Percentiles rank a stretch among this genome's conserved stretches.
phyloP scores from a whole-genome alignment of 441 rosid genomes.

The Capsella rubella region DNA sequence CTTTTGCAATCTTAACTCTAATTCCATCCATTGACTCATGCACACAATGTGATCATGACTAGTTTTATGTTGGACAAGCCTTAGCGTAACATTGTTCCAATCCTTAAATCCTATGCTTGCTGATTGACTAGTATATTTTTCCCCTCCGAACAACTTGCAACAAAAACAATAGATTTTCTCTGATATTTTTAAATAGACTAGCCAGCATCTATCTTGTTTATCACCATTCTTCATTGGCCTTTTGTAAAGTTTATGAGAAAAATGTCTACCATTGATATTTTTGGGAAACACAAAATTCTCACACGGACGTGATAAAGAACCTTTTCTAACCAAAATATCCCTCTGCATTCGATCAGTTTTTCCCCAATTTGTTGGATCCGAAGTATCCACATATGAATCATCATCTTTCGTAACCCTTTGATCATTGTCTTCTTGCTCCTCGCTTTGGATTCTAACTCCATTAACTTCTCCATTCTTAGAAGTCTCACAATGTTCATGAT shows the following conservation, averaged over 20 bases:
- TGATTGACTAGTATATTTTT: neutral
- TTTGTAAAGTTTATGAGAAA: neutral
- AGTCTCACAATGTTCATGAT: too few species aligned
- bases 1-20: neutral
- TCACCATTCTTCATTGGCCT: neutral
- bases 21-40: neutral
- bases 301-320: too few species aligned
- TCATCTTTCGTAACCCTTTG: too few species aligned
- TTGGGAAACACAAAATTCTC: too few species aligned
- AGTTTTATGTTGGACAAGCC: neutral
- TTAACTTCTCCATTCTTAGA: too few species aligned
- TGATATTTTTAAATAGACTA: neutral
- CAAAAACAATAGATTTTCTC: neutral
- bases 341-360: too few species aligned
- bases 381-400: too few species aligned
- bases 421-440: too few species aligned
- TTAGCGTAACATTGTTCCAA: neutral
- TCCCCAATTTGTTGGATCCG: too few species aligned
- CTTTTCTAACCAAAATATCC: too few species aligned
- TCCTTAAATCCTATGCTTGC: neutral
- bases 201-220: neutral
- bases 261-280: neutral
- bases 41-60: neutral
- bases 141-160: slow-evolving; percentile 1
- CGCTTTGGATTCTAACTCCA: too few species aligned